phyloP scores from a whole-genome alignment of 805 yeast genomes.

The Candida methanosorbosa region DNA sequence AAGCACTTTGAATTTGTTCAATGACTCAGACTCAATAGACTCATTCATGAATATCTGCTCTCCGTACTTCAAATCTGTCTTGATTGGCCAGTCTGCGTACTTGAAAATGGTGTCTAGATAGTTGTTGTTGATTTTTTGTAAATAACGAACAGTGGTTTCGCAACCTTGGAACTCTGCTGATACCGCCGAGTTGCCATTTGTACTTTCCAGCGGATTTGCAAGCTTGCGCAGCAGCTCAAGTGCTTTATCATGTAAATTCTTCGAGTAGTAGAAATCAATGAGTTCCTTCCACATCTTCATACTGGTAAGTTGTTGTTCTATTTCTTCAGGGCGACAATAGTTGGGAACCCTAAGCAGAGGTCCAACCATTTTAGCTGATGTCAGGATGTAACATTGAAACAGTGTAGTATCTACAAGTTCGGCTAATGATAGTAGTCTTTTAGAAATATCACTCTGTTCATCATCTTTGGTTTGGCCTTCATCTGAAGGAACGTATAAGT shows the following conservation, averaged over 20 bases:
- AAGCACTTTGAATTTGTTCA: constrained; percentile 45
- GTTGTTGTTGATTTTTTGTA: constrained; percentile 43
- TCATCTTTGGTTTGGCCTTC: constrained; percentile 4
- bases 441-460: constrained; percentile 4
- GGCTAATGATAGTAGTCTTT: constrained; percentile 28
- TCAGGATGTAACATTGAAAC: constrained; percentile 64
- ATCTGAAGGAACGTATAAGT: constrained; percentile 24
- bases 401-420: constrained; percentile 65
- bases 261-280: constrained; percentile 67
- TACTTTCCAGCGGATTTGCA: constrained; percentile 11
- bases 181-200: constrained; percentile 10
- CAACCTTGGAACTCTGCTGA: constrained; percentile 29
- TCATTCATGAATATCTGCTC: constrained; percentile 55
- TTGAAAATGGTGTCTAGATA: constrained; percentile 47
- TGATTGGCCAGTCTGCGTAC: constrained; percentile 45
- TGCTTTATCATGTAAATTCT: constrained; percentile 56
- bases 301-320: constrained; percentile 41
- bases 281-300: constrained; percentile 54
- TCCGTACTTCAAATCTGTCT: constrained; percentile 27
- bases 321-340: constrained; percentile 58
- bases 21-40: constrained; percentile 47
- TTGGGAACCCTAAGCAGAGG: constrained; percentile 75
- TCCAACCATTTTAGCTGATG: constrained; percentile 65
- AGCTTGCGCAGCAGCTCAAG: constrained; percentile 44
- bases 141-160: constrained; percentile 41